Conservation (phyloP, 2,329 filamentous ascomycete genomes). For the Nannizzia gypsea region DNA sequence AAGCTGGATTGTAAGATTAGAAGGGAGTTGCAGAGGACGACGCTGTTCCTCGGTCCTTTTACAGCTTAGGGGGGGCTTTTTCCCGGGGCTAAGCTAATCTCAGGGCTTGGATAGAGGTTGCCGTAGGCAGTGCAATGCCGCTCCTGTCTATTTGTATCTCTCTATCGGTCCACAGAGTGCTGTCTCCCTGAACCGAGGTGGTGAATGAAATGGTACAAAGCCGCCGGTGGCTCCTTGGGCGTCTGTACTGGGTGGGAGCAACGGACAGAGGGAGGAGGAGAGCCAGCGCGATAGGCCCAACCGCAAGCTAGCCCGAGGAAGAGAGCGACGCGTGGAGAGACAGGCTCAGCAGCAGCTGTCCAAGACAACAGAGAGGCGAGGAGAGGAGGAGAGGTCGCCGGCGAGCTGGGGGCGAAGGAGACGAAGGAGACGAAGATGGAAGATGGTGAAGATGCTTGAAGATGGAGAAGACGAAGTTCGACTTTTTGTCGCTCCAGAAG, state of each 20-base stretch:
- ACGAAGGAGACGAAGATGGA: not conserved
- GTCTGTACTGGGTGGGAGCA: not conserved
- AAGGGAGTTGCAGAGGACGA: not conserved
- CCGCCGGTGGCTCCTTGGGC: not conserved
- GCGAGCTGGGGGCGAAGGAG: not conserved
- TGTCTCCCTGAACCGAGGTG: not conserved
- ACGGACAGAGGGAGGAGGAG: not conserved
- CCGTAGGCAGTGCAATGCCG: not conserved
- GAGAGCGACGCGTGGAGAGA: not conserved
- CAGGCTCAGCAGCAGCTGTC: not conserved
- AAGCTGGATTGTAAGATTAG: not conserved
- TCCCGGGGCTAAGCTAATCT: not conserved
- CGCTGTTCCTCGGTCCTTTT: too few relatives aligned
- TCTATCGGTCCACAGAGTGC: not conserved
- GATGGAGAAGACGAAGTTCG: not conserved
- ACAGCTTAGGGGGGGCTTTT: not conserved
- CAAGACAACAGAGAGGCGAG: too few relatives aligned
- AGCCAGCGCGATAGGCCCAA: not conserved
- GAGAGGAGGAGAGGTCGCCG: not conserved
- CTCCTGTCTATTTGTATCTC: not conserved
- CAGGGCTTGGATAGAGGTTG: not conserved
- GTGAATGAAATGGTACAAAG: not conserved
- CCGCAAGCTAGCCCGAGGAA: not conserved
- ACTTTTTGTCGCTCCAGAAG: not conserved
- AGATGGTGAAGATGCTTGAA: not conserved